A percentile compares a stretch with the other conserved stretches of the same genome.
Conservation (phyloP, 495 filamentous ascomycete genomes). For the Penicillium egyptiacum region DNA sequence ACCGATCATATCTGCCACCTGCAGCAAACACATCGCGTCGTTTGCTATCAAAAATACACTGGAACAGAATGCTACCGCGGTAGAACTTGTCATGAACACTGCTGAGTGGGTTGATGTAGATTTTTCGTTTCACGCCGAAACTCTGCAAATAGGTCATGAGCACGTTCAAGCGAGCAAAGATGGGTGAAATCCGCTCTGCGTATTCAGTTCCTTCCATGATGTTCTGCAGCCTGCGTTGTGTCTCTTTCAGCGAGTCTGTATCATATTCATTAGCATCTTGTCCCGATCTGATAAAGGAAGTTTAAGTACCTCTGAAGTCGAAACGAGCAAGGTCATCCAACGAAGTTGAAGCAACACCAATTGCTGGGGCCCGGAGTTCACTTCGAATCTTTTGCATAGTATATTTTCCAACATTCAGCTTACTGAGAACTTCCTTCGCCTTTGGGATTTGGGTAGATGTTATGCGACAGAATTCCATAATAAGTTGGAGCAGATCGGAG, state of each 20-base stretch:
- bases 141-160: constrained; percentile 73
- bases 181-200: constrained; percentile 64
- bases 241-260: constrained; percentile 68
- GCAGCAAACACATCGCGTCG: constrained; percentile 85
- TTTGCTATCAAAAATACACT: constrained; percentile 87
- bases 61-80: constrained; percentile 81
- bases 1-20: constrained; percentile 85
- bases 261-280: constrained; percentile 18
- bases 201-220: constrained; percentile 72
- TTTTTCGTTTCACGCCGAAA: constrained; percentile 71
- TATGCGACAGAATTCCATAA: constrained; percentile 87
- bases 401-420: constrained; percentile 78
- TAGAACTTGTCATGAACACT: constrained; percentile 95
- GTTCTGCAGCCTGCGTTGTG: constrained; percentile 65
- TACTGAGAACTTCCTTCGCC: constrained; percentile 83
- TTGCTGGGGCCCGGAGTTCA: constrained; percentile 74
- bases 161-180: constrained; percentile 74
- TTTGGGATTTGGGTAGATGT: constrained; percentile 62
- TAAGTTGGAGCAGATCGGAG: constrained; percentile 74
- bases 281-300: not conserved
- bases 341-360: constrained; percentile 84
- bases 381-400: constrained; percentile 83
- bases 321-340: constrained; percentile 88
- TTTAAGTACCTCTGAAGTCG: constrained; percentile 75
- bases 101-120: constrained; percentile 82